Conservation (phyloP, 495 filamentous ascomycete species). For the Hypoxylon trugodes region DNA sequence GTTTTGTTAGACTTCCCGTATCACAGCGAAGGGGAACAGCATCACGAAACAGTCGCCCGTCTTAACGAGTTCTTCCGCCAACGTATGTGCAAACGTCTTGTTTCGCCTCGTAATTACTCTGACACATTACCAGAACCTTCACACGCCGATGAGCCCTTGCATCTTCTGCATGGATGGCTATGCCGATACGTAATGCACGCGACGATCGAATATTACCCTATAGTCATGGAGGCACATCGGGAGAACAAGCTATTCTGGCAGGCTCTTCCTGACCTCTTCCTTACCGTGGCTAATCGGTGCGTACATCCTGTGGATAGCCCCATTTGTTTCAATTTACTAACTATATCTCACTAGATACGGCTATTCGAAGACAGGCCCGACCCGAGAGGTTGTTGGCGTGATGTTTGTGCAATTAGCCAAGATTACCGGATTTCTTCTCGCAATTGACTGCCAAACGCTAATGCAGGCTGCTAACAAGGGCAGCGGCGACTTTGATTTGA, state of each 20-base stretch:
- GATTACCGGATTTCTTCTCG: conserved; percentile 38
- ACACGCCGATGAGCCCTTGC: conserved; percentile 51
- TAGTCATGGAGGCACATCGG: conserved; percentile 48
- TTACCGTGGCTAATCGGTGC: conserved; percentile 33
- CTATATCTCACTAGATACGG: conserved; percentile 13
- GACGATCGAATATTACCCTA: conserved; percentile 23
- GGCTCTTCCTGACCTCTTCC: conserved; percentile 40
- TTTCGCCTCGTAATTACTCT: conserved; percentile 17
- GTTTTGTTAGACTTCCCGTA: conserved; percentile 52
- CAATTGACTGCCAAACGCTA: conserved; percentile 33
- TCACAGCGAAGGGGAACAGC: conserved; percentile 48
- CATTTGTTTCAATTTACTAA: conserved; percentile 5
- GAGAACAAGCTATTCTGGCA: conserved; percentile 48
- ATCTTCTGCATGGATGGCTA: conserved; percentile 54
- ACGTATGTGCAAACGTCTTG: conserved; percentile 38
- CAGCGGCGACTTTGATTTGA: conserved; percentile 26
- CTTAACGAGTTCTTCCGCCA: conserved; percentile 50
- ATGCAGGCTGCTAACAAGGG: conserved; percentile 15
- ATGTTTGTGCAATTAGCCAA: conserved; percentile 37
- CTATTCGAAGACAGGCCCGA: conserved; percentile 28
- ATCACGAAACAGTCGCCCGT: conserved; percentile 47
- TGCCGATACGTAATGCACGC: conserved; percentile 49
- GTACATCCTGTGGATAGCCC: neutral
- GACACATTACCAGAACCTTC: conserved; percentile 41
- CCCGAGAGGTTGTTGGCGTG: conserved; percentile 36